These are phyloP conservation scores for Beauveria caledonica DNA, from an alignment of 2,329 filamentous ascomycete species.

Conservation along the genomic window DNA sequence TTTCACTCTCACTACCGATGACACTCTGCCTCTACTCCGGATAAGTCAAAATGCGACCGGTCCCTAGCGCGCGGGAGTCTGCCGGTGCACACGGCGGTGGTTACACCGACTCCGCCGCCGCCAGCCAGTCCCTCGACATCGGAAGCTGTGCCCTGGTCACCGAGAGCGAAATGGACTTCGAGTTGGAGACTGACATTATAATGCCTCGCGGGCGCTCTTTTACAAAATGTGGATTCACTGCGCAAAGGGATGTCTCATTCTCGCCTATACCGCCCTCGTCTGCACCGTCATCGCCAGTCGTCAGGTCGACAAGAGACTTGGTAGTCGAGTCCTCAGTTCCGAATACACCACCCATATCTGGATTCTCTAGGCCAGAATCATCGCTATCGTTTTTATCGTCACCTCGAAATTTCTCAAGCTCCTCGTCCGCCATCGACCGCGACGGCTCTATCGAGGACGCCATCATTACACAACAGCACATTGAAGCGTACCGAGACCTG, in stretches of 20 bases:
- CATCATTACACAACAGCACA: slow-evolving; percentile 12
- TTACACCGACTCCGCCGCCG: background rate
- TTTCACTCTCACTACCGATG: background rate
- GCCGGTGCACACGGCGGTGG: background rate
- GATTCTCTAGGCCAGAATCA: slow-evolving; percentile 22
- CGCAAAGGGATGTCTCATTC: background rate
- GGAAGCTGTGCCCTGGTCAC: slow-evolving; percentile 29
- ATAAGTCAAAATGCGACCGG: slow-evolving; percentile 15
- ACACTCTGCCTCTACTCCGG: background rate
- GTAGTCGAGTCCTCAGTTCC: slow-evolving; percentile 17
- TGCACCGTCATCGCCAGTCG: background rate
- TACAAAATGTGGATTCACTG: background rate
- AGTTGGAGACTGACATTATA: background rate
- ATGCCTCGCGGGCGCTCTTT: background rate
- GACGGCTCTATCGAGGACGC: slow-evolving; percentile 19
- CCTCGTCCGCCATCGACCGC: slow-evolving; percentile 29
- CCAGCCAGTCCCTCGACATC: slow-evolving; percentile 14
- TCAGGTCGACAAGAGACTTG: background rate
- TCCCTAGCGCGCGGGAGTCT: slow-evolving; percentile 6
- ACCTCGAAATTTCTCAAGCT: slow-evolving; percentile 41
- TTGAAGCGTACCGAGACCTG: slow-evolving; percentile 14
- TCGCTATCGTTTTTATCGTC: slow-evolving; percentile 42
- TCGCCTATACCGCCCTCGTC: slow-evolving; percentile 8
- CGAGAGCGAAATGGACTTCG: slow-evolving; percentile 23
- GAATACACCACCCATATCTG: slow-evolving; percentile 21